Base-by-base conservation (phyloP, 768 basidiomycete genomes). In the Hydnomerulius pinastri region DNA sequence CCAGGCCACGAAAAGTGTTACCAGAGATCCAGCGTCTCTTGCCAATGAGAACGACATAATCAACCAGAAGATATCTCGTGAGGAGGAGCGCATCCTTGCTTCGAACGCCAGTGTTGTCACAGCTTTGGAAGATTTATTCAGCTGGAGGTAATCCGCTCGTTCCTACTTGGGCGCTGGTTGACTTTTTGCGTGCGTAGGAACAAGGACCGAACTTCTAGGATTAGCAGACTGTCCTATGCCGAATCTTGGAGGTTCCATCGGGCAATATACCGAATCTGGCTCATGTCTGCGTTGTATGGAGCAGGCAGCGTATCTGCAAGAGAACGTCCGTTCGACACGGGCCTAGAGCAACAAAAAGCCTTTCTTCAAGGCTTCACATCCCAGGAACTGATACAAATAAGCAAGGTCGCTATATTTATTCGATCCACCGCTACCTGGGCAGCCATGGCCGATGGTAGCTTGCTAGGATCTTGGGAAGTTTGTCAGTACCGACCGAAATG, bases 331-430 rank as follows among this genome's bases (percentile, higher is more conserved):
- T 28, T 11, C 3, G 35, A 18, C 11, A 9, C 53, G 1, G 43
- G 38, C 25, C 1, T 6, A 18, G 30, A 48, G n/a, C 35, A 29
- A 15, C 57, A 53, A 18, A 40, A 36, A 32, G 27, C 54, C 4
- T 62, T 63, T 43, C 45, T 60, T 9, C 24, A 43, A 41, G 32
- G 55, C n/a, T 53, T 37, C 27, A 54, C 59, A 7, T 56, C 58
- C 20, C 44, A 53, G 11, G 59, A 59, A 5, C 54, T 60, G n/a
- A 17, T 59, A 20, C 57, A 59, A 36, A 55, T 59, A 8, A 30
- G 21, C 27, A 59, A 50, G 9, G 33, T 49, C 6, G 48, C 44
- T 27, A 49, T 30, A 8, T 59, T 59, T 35, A 36, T 59, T 11
- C 21, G 6, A 6, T 2, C 3, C 25, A 25, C 51, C 18, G 55